These are phyloP conservation scores for Bremia lactucae DNA, from an alignment of 352 stramenopile genomes.

Conservation along the genomic window DNA sequence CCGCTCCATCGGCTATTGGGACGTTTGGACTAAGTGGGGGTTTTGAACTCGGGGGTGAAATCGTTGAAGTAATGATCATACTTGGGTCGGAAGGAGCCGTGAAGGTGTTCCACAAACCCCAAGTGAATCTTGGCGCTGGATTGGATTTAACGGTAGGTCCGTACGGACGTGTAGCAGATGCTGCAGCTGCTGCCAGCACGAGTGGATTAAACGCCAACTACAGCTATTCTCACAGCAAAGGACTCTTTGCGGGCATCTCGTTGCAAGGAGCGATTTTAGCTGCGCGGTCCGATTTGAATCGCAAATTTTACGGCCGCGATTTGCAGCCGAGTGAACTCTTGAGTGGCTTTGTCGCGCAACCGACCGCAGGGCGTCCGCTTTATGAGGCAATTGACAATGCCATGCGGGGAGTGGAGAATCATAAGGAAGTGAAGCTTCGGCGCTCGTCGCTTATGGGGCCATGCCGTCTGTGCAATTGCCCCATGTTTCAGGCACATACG, in stretches of 20 bases:
- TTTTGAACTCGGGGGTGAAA: constrained; percentile 78
- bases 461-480: constrained; percentile 47
- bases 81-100: constrained; percentile 83
- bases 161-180: constrained; percentile 53
- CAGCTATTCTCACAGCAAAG: constrained; percentile 87
- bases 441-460: constrained; percentile 40
- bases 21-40: constrained; percentile 73
- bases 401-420: constrained; percentile 36
- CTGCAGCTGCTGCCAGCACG: constrained; percentile 53
- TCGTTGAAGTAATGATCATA: constrained; percentile 88
- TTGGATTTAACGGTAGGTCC: constrained; percentile 80
- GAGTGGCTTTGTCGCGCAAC: constrained; percentile 35
- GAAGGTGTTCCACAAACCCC: constrained; percentile 72
- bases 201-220: constrained; percentile 82
- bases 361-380: constrained; percentile 32
- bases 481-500: constrained; percentile 51
- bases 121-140: constrained; percentile 81
- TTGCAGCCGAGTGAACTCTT: constrained; percentile 34
- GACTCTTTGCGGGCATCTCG: constrained; percentile 86
- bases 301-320: constrained; percentile 85
- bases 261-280: constrained; percentile 81
- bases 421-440: constrained; percentile 28
- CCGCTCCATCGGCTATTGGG: constrained; percentile 85
- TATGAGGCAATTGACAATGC: constrained; percentile 52
- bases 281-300: constrained; percentile 73